Evolutionary conservation across 2,329 filamentous ascomycete species (phyloP).

Genomic region (Chalara sp.): DNA sequence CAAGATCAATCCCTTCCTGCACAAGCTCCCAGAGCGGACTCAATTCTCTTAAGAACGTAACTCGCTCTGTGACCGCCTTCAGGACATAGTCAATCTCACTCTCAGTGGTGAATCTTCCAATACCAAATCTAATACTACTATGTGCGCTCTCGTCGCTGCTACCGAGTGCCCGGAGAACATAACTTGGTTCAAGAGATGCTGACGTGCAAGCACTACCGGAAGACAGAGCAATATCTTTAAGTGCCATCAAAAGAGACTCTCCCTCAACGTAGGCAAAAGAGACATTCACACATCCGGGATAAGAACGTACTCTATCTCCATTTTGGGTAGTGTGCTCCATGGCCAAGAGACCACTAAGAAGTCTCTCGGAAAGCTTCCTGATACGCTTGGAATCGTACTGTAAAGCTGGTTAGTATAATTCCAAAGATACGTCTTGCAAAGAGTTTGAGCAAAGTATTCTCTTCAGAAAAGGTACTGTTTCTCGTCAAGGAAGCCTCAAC

Average conservation of each 20-base stretch:
- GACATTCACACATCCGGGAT: slow-evolving; percentile 95
- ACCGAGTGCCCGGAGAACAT: slow-evolving; percentile 87
- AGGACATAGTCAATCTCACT: slow-evolving; percentile 95
- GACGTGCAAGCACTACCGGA: slow-evolving; percentile 97
- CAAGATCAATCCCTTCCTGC: slow-evolving; percentile 90
- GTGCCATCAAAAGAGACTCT: slow-evolving; percentile 93
- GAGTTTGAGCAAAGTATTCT: slow-evolving; percentile 18
- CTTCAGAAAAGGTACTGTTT: slow-evolving; percentile 26
- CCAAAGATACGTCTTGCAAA: slow-evolving; percentile 1
- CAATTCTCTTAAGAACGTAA: slow-evolving; percentile 87
- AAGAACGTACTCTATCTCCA: slow-evolving; percentile 75
- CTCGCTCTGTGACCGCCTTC: slow-evolving; percentile 84
- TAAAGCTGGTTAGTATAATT: slow-evolving; percentile 16
- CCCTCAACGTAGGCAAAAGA: slow-evolving; percentile 98
- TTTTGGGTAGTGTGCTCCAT: slow-evolving; percentile 93
- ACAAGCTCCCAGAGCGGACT: slow-evolving; percentile 97
- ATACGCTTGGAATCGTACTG: slow-evolving; percentile 92
- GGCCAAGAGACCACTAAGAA: slow-evolving; percentile 73
- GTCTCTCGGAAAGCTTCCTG: slow-evolving; percentile 71
- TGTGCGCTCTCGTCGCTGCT: slow-evolving; percentile 97
- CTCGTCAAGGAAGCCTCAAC: slow-evolving; percentile 30
- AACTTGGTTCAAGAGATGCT: slow-evolving; percentile 91
- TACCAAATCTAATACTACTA: slow-evolving; percentile 95
- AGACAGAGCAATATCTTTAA: slow-evolving; percentile 95
- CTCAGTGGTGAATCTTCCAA: slow-evolving; percentile 94